Evolutionary conservation across 2,329 filamentous ascomycete genomes (phyloP).

Genomic region (Claviceps digitariae): DNA sequence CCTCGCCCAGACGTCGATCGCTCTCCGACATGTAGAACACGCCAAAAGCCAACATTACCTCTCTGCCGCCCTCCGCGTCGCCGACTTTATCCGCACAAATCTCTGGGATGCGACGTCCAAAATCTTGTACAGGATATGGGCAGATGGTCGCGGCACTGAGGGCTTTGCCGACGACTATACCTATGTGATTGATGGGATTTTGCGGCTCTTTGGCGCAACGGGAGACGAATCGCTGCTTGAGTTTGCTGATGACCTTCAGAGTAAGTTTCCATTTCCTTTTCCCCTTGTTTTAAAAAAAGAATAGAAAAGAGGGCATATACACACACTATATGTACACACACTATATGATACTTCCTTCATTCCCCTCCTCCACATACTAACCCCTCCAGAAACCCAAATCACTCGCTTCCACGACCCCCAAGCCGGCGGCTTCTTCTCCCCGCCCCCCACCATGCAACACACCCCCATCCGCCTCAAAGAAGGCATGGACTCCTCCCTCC

Average conservation of each 20-base stretch:
- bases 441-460: constrained; percentile 46
- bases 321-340: not conserved
- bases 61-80: constrained; percentile 51
- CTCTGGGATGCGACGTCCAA: constrained; percentile 55
- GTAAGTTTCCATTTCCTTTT: constrained; percentile 28
- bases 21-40: constrained; percentile 47
- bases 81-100: constrained; percentile 55
- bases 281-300: too few species aligned
- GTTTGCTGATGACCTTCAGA: constrained; percentile 72
- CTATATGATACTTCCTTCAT: not conserved
- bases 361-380: constrained; percentile 2
- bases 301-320: too few species aligned
- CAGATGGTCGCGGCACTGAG: constrained; percentile 47
- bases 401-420: constrained; percentile 60
- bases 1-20: constrained; percentile 60
- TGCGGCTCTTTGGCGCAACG: constrained; percentile 75
- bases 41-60: constrained; percentile 48
- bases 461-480: constrained; percentile 82
- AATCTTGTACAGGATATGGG: constrained; percentile 61
- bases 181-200: constrained; percentile 67
- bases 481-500: constrained; percentile 85
- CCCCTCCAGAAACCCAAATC: constrained; percentile 50
- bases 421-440: constrained; percentile 61
- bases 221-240: constrained; percentile 61
- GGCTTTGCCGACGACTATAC: constrained; percentile 94